These are phyloP conservation scores for Pythium scleroteichum DNA, from an alignment of 352 stramenopile genomes.

Conservation along the genomic window DNA sequence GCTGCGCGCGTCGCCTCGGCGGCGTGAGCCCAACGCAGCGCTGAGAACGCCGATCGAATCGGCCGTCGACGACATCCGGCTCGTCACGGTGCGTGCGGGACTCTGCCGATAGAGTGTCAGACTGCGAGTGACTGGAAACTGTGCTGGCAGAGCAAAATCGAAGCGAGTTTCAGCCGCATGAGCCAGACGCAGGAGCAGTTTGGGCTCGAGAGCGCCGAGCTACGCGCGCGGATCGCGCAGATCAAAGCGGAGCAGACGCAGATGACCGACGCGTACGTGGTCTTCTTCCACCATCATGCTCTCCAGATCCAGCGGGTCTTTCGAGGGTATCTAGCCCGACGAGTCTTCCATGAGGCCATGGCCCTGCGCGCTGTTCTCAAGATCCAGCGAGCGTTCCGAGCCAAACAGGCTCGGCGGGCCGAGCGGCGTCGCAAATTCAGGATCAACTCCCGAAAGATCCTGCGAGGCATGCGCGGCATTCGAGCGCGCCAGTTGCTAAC, in stretches of 20 bases:
- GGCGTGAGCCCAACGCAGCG: background rate
- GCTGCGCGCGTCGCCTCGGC: slow-evolving; percentile 1
- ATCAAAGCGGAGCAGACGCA: slow-evolving; percentile 15
- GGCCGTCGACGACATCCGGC: slow-evolving; percentile 18
- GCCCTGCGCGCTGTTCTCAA: slow-evolving; percentile 40
- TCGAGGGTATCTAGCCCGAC: slow-evolving; percentile 75
- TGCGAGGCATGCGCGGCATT: slow-evolving; percentile 53
- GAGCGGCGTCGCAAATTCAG: slow-evolving; percentile 40
- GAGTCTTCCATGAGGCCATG: slow-evolving; percentile 37
- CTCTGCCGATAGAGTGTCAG: too few relatives aligned
- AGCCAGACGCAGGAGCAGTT: slow-evolving; percentile 27
- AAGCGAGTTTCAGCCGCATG: slow-evolving; percentile 22
- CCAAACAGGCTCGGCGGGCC: slow-evolving; percentile 31
- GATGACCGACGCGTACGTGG: slow-evolving; percentile 8
- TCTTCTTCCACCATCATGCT: slow-evolving; percentile 18
- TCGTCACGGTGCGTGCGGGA: slow-evolving; percentile 17
- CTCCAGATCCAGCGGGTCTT: slow-evolving; percentile 86
- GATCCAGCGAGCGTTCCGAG: slow-evolving; percentile 52
- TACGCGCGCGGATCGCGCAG: slow-evolving; percentile 4
- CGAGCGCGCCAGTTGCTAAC: slow-evolving; percentile 39
- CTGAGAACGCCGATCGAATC: slow-evolving; percentile 15
- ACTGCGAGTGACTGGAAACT: too few relatives aligned
- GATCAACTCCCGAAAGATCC: slow-evolving; percentile 45
- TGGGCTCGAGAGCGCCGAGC: slow-evolving; percentile 10
- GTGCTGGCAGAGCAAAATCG: slow-evolving; percentile 25